These are phyloP conservation scores for Cyberlindnera mycetangii DNA, from an alignment of 805 yeast species.

Conservation along the genomic window DNA sequence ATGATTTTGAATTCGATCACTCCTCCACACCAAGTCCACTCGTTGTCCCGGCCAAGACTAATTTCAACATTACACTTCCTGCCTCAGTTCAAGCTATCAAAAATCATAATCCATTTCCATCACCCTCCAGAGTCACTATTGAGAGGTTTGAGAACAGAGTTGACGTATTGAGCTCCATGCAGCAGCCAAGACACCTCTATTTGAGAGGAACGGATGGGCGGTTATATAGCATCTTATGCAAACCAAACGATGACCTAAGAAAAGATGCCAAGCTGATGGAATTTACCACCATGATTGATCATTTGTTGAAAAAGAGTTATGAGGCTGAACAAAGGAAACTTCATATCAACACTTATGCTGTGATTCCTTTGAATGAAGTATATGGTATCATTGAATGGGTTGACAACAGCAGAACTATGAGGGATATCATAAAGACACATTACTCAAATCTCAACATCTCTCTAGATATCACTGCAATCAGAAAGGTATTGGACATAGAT, in stretches of 20 bases:
- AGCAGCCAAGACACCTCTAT: slow-evolving; percentile 77
- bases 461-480: slow-evolving; percentile 28
- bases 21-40: slow-evolving; percentile 43
- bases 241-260: slow-evolving; percentile 85
- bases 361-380: slow-evolving; percentile 79
- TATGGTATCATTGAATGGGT: slow-evolving; percentile 93
- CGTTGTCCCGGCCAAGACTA: slow-evolving; percentile 72
- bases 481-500: slow-evolving; percentile 26
- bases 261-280: slow-evolving; percentile 94
- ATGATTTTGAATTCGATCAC: slow-evolving; percentile 43
- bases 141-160: slow-evolving; percentile 65
- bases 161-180: slow-evolving; percentile 74
- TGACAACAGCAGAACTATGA: slow-evolving; percentile 66
- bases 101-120: slow-evolving; percentile 42
- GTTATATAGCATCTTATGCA: slow-evolving; percentile 74
- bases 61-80: slow-evolving; percentile 67
- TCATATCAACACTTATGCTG: slow-evolving; percentile 78
- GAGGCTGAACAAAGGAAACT: slow-evolving; percentile 75
- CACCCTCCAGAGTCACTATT: slow-evolving; percentile 48
- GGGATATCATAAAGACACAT: slow-evolving; percentile 51
- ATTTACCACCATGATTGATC: slow-evolving; percentile 81
- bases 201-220: slow-evolving; percentile 76
- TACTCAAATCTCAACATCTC: slow-evolving; percentile 41
- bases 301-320: slow-evolving; percentile 58
- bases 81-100: slow-evolving; percentile 41